These are phyloP conservation scores for Saccharomycopsis fermentans DNA, from an alignment of 805 yeast species.

Conservation along the genomic window DNA sequence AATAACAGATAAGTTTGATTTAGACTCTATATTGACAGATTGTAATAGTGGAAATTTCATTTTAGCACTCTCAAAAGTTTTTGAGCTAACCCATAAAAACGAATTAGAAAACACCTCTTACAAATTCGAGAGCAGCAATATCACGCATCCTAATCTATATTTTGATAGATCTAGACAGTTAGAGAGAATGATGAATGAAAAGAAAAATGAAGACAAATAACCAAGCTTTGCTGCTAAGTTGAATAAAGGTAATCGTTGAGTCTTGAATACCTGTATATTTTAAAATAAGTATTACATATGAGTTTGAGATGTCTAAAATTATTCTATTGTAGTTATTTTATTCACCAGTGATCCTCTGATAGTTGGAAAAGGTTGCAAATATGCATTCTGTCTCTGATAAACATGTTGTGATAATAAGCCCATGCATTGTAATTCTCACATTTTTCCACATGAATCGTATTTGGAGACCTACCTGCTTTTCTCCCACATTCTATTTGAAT, in stretches of 20 bases:
- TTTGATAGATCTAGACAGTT: slow-evolving; percentile 65
- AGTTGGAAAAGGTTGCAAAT: slow-evolving; percentile 14
- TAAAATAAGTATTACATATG: no score
- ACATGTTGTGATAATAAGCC: slow-evolving; percentile 17
- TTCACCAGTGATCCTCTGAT: slow-evolving; percentile 3
- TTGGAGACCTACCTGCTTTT: not conserved
- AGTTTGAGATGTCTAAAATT: no score
- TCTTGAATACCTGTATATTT: no score
- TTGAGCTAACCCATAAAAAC: slow-evolving; percentile 57
- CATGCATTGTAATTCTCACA: slow-evolving; percentile 17
- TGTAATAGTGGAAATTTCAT: slow-evolving; percentile 65
- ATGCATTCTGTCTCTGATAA: slow-evolving; percentile 13
- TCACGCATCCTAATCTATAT: slow-evolving; percentile 82
- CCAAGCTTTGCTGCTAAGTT: no score
- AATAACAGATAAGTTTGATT: slow-evolving; percentile 36
- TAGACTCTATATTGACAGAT: slow-evolving; percentile 55
- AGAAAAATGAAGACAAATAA: not conserved
- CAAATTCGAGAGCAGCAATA: slow-evolving; percentile 44
- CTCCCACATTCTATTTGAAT: slow-evolving; percentile 7
- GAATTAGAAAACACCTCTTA: slow-evolving; percentile 29
- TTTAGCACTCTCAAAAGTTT: slow-evolving; percentile 81
- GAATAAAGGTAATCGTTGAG: no score
- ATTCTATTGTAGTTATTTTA: not conserved
- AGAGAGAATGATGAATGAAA: slow-evolving; percentile 24
- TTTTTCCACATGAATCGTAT: slow-evolving; percentile 5